Conservation (phyloP, 352 stramenopile genomes). For the Phytophthora palmivora region DNA sequence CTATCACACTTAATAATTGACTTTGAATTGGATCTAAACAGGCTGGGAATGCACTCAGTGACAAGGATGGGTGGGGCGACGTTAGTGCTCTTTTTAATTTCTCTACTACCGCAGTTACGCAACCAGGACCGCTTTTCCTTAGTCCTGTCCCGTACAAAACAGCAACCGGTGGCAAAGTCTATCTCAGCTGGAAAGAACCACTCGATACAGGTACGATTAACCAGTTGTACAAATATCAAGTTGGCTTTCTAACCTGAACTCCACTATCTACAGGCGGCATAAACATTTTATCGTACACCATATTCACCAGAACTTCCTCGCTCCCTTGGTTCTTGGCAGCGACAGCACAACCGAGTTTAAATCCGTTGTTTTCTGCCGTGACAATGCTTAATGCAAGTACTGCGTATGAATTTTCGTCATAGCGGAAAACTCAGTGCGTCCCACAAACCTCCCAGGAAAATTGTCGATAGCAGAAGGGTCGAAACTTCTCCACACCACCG, state of each 20-base stretch:
- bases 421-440: conserved; percentile 35
- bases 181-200: conserved; percentile 53
- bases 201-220: conserved; percentile 47
- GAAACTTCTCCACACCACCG: conserved; percentile 40
- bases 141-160: conserved; percentile 17
- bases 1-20: background rate
- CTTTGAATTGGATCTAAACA: conserved; percentile 12
- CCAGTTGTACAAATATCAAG: too few relatives aligned
- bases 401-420: conserved; percentile 67
- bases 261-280: conserved; percentile 31
- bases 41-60: conserved; percentile 51
- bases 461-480: conserved; percentile 47
- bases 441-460: conserved; percentile 32
- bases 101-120: conserved; percentile 36
- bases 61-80: conserved; percentile 54
- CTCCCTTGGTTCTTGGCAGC: conserved; percentile 40
- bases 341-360: conserved; percentile 7
- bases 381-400: conserved; percentile 43
- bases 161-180: conserved; percentile 63
- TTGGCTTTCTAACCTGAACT: too few relatives aligned
- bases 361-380: conserved; percentile 23
- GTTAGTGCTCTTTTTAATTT: conserved; percentile 41
- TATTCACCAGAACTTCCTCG: conserved; percentile 41
- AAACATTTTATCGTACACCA: conserved; percentile 42
- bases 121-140: conserved; percentile 46